Evolutionary conservation across 495 filamentous ascomycete species (phyloP).

Genomic region (Penicillium ucsense): DNA sequence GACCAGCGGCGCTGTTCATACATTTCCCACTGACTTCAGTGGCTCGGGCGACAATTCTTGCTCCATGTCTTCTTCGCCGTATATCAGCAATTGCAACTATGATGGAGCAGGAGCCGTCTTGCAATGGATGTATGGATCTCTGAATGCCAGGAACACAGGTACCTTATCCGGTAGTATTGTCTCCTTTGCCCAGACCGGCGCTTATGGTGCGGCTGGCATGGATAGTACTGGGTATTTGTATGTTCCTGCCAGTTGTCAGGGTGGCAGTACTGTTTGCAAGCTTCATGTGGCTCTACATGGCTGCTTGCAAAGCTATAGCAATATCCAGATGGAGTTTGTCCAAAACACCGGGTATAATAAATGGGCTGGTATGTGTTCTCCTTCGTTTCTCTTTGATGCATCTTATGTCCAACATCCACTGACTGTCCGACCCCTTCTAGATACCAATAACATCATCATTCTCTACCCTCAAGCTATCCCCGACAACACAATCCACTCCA

Average conservation of each 20-base stretch:
- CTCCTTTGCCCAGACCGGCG: constrained; percentile 7
- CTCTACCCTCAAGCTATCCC: constrained; percentile 9
- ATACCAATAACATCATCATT: constrained; percentile 10
- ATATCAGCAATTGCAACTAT: constrained; percentile 9
- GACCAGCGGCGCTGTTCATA: constrained; percentile 5
- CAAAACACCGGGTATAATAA: constrained; percentile 7
- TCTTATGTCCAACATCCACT: neutral
- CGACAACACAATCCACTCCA: constrained; percentile 4
- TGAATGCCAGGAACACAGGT: constrained; percentile 3
- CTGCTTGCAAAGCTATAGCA: constrained; percentile 7
- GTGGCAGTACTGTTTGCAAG: constrained; percentile 4
- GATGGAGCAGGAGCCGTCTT: constrained; percentile 6
- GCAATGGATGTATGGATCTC: constrained; percentile 5
- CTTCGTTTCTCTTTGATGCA: neutral
- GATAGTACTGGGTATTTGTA: constrained; percentile 6
- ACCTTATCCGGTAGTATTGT: constrained; percentile 2
- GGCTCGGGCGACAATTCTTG: constrained; percentile 7
- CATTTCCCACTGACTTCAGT: constrained; percentile 6
- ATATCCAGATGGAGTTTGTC: constrained; percentile 2
- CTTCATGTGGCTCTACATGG: constrained; percentile 9
- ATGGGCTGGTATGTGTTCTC: constrained; percentile 3
- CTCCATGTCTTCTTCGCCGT: constrained; percentile 2
- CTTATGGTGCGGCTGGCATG: constrained; percentile 5
- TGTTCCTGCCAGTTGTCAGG: constrained; percentile 4
- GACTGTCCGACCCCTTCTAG: neutral